These are phyloP conservation scores for Apiotrichum laibachii DNA, from an alignment of 1,284 basidiomycete genomes.

Conservation along the genomic window DNA sequence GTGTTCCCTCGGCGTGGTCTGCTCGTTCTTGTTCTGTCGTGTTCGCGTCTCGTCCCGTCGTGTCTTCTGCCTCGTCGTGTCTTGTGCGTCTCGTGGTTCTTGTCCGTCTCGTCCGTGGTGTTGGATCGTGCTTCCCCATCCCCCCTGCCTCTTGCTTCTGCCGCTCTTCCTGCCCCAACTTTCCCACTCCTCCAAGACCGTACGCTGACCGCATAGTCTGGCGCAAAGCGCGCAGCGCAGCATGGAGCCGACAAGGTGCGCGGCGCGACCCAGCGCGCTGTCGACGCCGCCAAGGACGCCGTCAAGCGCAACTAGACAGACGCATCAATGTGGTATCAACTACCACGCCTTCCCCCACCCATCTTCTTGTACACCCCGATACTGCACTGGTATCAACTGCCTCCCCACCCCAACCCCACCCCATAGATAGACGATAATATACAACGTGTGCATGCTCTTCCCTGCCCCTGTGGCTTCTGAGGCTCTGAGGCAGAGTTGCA, in stretches of 20 bases:
- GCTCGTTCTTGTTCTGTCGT: too few species aligned
- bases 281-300: slow-evolving; percentile 14
- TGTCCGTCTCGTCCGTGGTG: neutral
- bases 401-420: neutral
- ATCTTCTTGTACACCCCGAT: too few species aligned
- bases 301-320: neutral
- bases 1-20: too few species aligned
- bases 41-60: too few species aligned
- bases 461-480: too few species aligned
- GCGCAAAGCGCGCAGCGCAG: slow-evolving; percentile 17
- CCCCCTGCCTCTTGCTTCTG: neutral
- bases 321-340: neutral
- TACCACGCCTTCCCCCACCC: neutral
- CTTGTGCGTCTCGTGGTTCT: too few species aligned
- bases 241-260: slow-evolving; percentile 17
- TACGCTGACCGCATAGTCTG: slow-evolving; percentile 15
- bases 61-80: too few species aligned
- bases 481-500: neutral
- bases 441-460: slow-evolving; percentile 19
- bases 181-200: too few species aligned
- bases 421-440: slow-evolving; percentile 5
- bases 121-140: too few species aligned
- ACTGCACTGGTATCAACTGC: too few species aligned
- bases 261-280: slow-evolving; percentile 11
- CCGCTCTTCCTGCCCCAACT: too few species aligned